Conservation (phyloP, 2,329 filamentous ascomycete species). For the Curvularia eragrostidis region DNA sequence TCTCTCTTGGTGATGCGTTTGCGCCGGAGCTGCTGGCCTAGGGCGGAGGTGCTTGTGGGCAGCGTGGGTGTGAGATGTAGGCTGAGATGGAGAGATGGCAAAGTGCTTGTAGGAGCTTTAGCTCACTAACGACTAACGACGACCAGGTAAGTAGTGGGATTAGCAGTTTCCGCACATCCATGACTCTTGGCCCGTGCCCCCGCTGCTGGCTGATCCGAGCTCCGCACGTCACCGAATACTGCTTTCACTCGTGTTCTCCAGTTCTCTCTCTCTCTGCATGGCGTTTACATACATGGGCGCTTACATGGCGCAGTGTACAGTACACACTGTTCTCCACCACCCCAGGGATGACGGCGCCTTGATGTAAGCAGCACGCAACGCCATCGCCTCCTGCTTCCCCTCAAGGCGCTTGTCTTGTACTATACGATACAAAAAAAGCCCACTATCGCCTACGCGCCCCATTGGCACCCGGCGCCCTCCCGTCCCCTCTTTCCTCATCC, state of each 20-base stretch:
- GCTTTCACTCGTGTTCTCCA: background rate
- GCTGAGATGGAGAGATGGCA: slow-evolving; percentile 6
- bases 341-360: background rate
- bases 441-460: slow-evolving; percentile 33
- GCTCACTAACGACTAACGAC: slow-evolving; percentile 17
- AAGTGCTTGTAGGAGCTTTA: slow-evolving; percentile 27
- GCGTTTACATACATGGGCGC: background rate
- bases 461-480: slow-evolving; percentile 37
- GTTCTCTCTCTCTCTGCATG: background rate
- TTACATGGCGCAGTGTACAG: background rate
- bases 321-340: background rate
- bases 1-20: slow-evolving; percentile 14
- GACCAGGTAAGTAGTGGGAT: slow-evolving; percentile 3
- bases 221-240: slow-evolving; percentile 24
- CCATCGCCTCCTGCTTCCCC: background rate
- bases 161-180: slow-evolving; percentile 31
- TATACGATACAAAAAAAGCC: background rate
- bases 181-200: slow-evolving; percentile 15
- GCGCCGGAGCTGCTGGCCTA: slow-evolving; percentile 18
- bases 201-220: slow-evolving; percentile 13
- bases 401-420: background rate
- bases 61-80: slow-evolving; percentile 19
- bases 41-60: slow-evolving; percentile 19
- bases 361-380: background rate
- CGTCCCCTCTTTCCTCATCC: slow-evolving; percentile 31